Conservation (phyloP, 805 yeast genomes). For the Schwanniomyces pseudopolymorphus region DNA sequence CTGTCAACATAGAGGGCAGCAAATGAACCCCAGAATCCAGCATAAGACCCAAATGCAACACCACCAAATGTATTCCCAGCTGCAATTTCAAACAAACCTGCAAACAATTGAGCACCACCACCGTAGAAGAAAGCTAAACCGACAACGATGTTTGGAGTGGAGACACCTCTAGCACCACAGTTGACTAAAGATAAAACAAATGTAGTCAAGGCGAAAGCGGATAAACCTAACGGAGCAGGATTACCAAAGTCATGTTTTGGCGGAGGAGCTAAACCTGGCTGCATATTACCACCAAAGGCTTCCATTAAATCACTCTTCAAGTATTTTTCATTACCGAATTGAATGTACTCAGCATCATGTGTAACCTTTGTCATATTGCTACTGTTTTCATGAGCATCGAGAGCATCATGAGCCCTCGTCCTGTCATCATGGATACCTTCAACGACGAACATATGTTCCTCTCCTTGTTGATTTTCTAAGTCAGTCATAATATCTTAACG, state of each 20-base stretch:
- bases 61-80: slow-evolving; percentile 77
- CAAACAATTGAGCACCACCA: slow-evolving; percentile 67
- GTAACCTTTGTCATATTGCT: slow-evolving; percentile 28
- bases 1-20: slow-evolving; percentile 53
- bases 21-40: slow-evolving; percentile 78
- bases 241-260: slow-evolving; percentile 53
- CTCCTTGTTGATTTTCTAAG: slow-evolving; percentile 36
- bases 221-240: slow-evolving; percentile 74
- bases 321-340: slow-evolving; percentile 71
- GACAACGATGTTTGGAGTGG: slow-evolving; percentile 58
- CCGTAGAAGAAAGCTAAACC: slow-evolving; percentile 72
- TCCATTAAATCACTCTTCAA: slow-evolving; percentile 54
- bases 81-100: slow-evolving; percentile 78
- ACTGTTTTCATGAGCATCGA: slow-evolving; percentile 7
- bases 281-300: slow-evolving; percentile 83
- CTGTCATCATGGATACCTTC: slow-evolving; percentile 9
- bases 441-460: slow-evolving; percentile 24
- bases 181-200: slow-evolving; percentile 65
- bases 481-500: slow-evolving; percentile 19
- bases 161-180: slow-evolving; percentile 66
- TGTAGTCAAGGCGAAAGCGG: slow-evolving; percentile 68
- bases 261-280: slow-evolving; percentile 57
- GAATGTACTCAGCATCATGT: slow-evolving; percentile 61
- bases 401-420: not conserved
- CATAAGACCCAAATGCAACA: slow-evolving; percentile 57